Base-by-base conservation (phyloP, 371 early-diverging fungal species). In the Mucor indicus region DNA sequence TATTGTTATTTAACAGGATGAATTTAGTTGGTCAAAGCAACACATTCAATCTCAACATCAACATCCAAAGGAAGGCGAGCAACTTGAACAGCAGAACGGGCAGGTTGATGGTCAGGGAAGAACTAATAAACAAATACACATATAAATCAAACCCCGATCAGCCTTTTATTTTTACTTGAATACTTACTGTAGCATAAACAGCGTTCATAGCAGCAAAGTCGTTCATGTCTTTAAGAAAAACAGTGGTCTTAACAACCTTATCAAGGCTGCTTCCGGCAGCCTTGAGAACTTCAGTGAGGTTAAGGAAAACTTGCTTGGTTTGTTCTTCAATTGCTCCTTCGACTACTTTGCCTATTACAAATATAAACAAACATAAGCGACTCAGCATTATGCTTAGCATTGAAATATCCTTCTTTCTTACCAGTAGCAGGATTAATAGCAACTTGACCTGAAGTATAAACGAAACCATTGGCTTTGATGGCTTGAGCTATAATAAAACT, bases 141-240 rank as follows among this genome's bases (percentile, higher is more conserved):
- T 7, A 11, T 27, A 27, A 27, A 11, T 27, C 30, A 29, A 29
- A 29, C 30, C 6, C 30, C 6, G 30, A 29, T 29, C 30, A 12
- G 8, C 8, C 8, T 29, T 29, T 41, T 10, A 42, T 47, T 50
- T 10, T 31, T 21, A 39, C 30, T 19, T 5, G 7, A 19, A 36
- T 16, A 46, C 53, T 57, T 49, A 79, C 78, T 50, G 77, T 65
- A 38, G 73, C 72, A 55, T 91, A 91, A 32, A 82, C 77, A 44
- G 83, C 84, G 67, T 91, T 91, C 84, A 91, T 86, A 20, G 78
- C 76, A n/a, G 63, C 78, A 64, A 89, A 91, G 64, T 89, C 87
- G 57, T 86, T 85, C 73, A 85, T 85, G 52, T 83, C 84, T 65
- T 82, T 82, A 25, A 92, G 60, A 64, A 91, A 92, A 37, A 91